Conservation (phyloP, 345 rosid genomes). For the Noccaea bulbosa region DNA sequence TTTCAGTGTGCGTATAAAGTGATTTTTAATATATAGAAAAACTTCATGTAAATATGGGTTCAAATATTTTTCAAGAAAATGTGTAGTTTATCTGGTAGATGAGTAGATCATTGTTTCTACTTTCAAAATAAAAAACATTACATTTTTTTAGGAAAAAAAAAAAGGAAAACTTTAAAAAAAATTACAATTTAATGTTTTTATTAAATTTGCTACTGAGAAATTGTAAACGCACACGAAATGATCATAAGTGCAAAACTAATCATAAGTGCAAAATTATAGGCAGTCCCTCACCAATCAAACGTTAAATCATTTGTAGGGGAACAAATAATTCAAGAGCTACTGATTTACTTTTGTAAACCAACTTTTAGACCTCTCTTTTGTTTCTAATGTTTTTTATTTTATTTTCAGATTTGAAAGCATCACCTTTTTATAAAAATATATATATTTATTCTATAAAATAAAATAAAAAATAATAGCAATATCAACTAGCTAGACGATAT, state of each 20-base stretch:
- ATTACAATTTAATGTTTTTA: neutral
- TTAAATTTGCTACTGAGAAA: neutral
- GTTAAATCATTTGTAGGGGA: constrained; percentile 37
- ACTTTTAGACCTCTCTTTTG: constrained; percentile 48
- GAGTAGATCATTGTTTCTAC: neutral
- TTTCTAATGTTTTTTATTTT: constrained; percentile 35
- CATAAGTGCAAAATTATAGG: constrained; percentile 41
- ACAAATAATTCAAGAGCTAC: constrained; percentile 44
- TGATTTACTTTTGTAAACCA: constrained; percentile 39
- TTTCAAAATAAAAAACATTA: neutral
- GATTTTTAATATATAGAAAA: neutral
- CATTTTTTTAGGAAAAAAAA: no score
- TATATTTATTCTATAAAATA: neutral
- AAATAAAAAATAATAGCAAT: neutral
- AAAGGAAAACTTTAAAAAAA: no score
- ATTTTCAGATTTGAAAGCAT: constrained; percentile 1
- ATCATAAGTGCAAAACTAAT: constrained; percentile 21
- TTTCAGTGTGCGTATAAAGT: neutral
- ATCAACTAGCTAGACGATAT: neutral
- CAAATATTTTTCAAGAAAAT: neutral
- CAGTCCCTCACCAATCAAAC: constrained; percentile 43
- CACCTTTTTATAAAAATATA: neutral
- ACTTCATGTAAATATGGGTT: neutral
- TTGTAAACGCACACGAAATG: neutral
- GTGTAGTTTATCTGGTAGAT: neutral